Base-by-base conservation (phyloP, 768 basidiomycete genomes). In the Serendipita indica region DNA sequence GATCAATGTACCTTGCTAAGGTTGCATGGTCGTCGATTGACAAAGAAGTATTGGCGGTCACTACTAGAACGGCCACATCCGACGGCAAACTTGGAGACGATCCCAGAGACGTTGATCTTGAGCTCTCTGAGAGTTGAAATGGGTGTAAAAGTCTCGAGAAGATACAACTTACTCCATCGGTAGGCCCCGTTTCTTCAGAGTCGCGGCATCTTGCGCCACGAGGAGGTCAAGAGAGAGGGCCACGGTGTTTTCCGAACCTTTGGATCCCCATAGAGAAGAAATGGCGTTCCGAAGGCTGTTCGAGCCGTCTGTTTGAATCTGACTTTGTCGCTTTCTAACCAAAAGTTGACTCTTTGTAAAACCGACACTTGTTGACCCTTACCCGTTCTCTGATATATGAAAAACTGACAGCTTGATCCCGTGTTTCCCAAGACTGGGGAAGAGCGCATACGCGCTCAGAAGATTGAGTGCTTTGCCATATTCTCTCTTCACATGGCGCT, bases 31-130 rank as follows among this genome's bases (percentile, higher is more conserved):
- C 96, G 75, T 0, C 89, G 87, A 64, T 99, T 98, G 63, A 98
- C 74, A 64, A 82, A 99, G 70, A 89, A 87, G 69, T 88, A 97
- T 63, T 98, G 96, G 1, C 93, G 72, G 66, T 97, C 96, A 0
- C 81, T 77, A 3, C 83, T 81, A 1, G 81, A 77, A 35, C 94
- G 73, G 3, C 92, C 93, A 62, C 79, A 79, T 0, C 84, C 85
- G 13, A 82, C 72, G 0, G 77, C 65, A 61, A 96, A 92, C 61
- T 84, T 86, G 0, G 94, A 97, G 22, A 94, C 79, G 0, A 96
- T 72, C 0, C 94, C 94, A 33, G 75, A 76, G 1, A 94, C 79
- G 10, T 69, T 69, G 30, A 93, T 77, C 5, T 72, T 56, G 3
- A 62, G 69, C 16, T 58, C n/a, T 10, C 62, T 43, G 18, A 32